These are phyloP conservation scores for Neonectria punicea DNA, from an alignment of 2,329 filamentous ascomycete genomes.

Conservation along the genomic window DNA sequence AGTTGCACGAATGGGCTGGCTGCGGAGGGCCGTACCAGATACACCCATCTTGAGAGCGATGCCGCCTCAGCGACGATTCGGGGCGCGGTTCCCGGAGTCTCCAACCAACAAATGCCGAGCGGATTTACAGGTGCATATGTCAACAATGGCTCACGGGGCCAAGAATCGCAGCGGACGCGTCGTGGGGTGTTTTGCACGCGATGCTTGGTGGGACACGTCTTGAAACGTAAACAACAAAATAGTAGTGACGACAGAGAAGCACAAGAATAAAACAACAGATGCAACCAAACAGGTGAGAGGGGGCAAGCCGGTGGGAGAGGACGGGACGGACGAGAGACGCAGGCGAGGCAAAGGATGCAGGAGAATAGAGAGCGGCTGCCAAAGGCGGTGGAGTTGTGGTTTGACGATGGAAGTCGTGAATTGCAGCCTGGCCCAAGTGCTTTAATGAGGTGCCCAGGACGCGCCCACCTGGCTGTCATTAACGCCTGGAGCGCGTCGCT, in stretches of 20 bases:
- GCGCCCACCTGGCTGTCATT: constrained; percentile 12
- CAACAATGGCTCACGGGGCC: constrained; percentile 26
- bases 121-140: constrained; percentile 27
- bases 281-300: constrained; percentile 11
- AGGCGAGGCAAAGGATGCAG: constrained; percentile 5
- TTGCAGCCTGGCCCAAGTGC: not conserved
- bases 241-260: not conserved
- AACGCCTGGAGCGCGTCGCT: constrained; percentile 27
- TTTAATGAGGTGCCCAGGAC: constrained; percentile 12
- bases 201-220: constrained; percentile 25
- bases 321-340: not conserved
- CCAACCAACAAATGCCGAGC: constrained; percentile 27
- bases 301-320: constrained; percentile 5
- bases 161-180: constrained; percentile 31
- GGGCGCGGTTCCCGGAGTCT: constrained; percentile 23
- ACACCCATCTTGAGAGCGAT: constrained; percentile 49
- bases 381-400: constrained; percentile 19
- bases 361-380: constrained; percentile 4
- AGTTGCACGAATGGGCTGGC: not conserved
- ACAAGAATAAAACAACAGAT: constrained; percentile 9
- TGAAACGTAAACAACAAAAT: constrained; percentile 13
- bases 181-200: constrained; percentile 34
- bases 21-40: constrained; percentile 43
- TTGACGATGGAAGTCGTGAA: not conserved
- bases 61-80: constrained; percentile 23